These are phyloP conservation scores for Linderniella brevidens DNA, from an alignment of 257 asterid genomes.

Conservation along the genomic window DNA sequence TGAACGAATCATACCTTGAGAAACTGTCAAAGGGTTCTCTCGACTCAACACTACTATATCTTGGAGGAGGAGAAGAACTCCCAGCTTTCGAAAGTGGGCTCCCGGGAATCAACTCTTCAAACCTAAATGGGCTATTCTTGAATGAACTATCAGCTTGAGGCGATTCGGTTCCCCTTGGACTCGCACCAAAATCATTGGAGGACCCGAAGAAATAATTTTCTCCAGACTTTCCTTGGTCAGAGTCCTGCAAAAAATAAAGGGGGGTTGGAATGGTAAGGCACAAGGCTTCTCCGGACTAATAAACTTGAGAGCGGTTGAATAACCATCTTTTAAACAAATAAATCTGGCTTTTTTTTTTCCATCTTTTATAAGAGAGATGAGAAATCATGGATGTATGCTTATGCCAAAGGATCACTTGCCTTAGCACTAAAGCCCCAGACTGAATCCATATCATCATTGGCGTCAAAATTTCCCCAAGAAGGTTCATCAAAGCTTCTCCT, in stretches of 20 bases:
- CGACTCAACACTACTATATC: constrained; percentile 37
- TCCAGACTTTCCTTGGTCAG: constrained; percentile 41
- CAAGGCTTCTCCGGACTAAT: background rate
- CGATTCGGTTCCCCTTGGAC: constrained; percentile 46
- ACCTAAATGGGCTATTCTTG: constrained; percentile 39
- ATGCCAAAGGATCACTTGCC: constrained; percentile 28
- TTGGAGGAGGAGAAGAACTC: constrained; percentile 37
- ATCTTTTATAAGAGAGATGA: background rate
- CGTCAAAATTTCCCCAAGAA: constrained; percentile 77
- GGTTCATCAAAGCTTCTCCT: constrained; percentile 78
- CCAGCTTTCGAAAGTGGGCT: constrained; percentile 59
- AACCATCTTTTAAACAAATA: background rate
- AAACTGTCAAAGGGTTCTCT: constrained; percentile 56
- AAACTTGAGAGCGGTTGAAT: background rate
- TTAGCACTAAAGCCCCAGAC: constrained; percentile 93
- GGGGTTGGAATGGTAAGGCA: too few species aligned
- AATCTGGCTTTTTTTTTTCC: background rate
- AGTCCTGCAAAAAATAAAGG: constrained; percentile 27
- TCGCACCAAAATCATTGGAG: constrained; percentile 52
- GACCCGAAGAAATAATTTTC: constrained; percentile 71
- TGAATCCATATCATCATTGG: constrained; percentile 82
- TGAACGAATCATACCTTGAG: constrained; percentile 74
- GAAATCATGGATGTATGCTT: background rate
- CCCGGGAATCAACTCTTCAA: constrained; percentile 70
- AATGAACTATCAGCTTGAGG: constrained; percentile 38